Evolutionary conservation across 345 rosid species (phyloP).

Genomic region (Firmiana major): DNA sequence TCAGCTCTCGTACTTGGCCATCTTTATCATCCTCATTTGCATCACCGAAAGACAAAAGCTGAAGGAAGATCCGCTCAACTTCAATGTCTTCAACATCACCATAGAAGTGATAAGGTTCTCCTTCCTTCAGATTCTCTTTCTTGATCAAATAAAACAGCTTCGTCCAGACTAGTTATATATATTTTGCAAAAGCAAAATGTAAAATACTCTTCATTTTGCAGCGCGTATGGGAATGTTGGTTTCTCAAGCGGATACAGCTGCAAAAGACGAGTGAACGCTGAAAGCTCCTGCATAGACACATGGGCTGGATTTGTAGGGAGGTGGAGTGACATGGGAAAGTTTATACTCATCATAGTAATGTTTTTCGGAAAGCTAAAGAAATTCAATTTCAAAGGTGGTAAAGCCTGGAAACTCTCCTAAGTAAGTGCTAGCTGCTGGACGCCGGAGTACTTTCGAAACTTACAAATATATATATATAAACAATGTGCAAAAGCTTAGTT

Average conservation of each 20-base stretch:
- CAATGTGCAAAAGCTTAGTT: too few species aligned
- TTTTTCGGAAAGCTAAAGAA: conserved; percentile 42
- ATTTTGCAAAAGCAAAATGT: too few species aligned
- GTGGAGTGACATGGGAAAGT: conserved; percentile 41
- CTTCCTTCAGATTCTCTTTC: too few species aligned
- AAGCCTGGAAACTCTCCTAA: too few species aligned
- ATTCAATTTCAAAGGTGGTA: conserved; percentile 18
- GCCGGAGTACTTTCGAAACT: too few species aligned
- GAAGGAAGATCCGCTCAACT: conserved; percentile 55
- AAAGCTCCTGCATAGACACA: conserved; percentile 11
- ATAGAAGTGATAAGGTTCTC: conserved; percentile 58
- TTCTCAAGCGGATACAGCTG: conserved; percentile 41
- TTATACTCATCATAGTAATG: conserved; percentile 37
- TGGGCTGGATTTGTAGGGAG: conserved; percentile 36
- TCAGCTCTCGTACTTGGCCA: too few species aligned
- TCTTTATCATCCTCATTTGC: too few species aligned
- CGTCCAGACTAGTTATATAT: too few species aligned
- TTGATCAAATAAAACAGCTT: too few species aligned
- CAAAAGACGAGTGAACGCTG: conserved; percentile 16
- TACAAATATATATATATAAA: too few species aligned
- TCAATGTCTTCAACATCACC: conserved; percentile 49
- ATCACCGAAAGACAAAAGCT: conserved; percentile 40
- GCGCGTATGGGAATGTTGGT: conserved; percentile 27
- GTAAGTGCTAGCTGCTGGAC: too few species aligned
- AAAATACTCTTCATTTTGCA: background rate